phyloP scores from a whole-genome alignment of 2,329 filamentous ascomycete species.

The Onygena corvina region DNA sequence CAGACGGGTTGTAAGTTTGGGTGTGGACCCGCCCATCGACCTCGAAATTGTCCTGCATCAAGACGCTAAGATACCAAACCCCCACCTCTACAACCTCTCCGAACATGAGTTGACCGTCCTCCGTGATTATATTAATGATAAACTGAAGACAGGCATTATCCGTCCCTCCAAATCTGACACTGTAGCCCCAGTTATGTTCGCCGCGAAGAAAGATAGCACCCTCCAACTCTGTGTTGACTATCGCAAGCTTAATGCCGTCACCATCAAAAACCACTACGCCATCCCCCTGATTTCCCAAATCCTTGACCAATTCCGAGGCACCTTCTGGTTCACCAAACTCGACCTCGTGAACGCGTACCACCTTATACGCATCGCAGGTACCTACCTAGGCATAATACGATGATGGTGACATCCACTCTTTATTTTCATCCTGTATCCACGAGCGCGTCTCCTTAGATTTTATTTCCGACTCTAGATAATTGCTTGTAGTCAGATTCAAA shows the following conservation, averaged over 20 bases:
- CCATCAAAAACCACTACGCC: slow-evolving; percentile 22
- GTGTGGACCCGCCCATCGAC: no score
- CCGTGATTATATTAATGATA: not conserved
- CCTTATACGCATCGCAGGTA: slow-evolving; percentile 20
- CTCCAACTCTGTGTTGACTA: slow-evolving; percentile 20
- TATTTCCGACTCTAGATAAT: no score
- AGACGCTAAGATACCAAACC: no score
- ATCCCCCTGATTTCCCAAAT: slow-evolving; percentile 21
- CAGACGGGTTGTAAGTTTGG: no score
- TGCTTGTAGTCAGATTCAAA: no score
- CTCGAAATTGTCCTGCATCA: no score
- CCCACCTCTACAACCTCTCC: not conserved
- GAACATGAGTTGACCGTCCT: not conserved
- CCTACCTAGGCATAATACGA: no score
- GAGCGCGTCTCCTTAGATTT: no score
- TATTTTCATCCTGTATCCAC: no score
- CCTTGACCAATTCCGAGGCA: slow-evolving; percentile 14
- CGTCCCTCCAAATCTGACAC: not conserved
- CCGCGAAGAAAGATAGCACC: not conserved
- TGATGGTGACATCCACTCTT: no score
- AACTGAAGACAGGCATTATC: not conserved
- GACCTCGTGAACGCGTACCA: slow-evolving; percentile 20
- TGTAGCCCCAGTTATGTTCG: not conserved
- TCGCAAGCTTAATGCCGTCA: slow-evolving; percentile 22
- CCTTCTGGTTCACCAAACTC: slow-evolving; percentile 17